Evolutionary conservation across 2,329 filamentous ascomycete species (phyloP), one percentile per base, ranked within the genome.

Genomic region (Teratosphaeria nubilosa): DNA sequence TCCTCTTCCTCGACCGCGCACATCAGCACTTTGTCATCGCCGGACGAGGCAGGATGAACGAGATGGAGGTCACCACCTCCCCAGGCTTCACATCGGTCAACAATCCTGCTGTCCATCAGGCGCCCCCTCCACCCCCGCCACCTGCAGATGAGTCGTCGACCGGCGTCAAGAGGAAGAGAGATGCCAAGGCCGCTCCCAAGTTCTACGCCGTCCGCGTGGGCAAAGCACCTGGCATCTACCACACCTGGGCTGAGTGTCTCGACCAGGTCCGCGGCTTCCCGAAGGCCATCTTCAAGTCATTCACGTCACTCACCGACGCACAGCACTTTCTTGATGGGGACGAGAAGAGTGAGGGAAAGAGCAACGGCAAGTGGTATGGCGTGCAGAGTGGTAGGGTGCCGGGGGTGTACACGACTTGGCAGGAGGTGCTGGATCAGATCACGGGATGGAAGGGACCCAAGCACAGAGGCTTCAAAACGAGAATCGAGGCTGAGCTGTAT

Each of bases 401-500:
- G 0, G 83, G 83, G 1, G 82, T 86, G 20, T 86, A 86, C 69
- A 81, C 78, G 4, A 80, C 81, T 56, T 86, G 91, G 90, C 73
- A 80, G 13, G 82, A 85, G 50, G 89, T 87, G 11, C 79, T 86
- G 60, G 78, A 84, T 62, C 87, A 92, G 63, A 89, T 94, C 60
- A 82, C 79, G 31, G 89, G 87, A 3, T 86, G 85, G 68, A 86
- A 86, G 65, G 85, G 84, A 5, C 82, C 82, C 10, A 82, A 80
- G 60, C 82, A 78, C 58, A 75, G 76, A 64, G 69, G 68, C 13
- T 81, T 80, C 61, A 66, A 73, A 31, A 78, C 75, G 10, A 66
- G 68, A 24, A 78, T 77, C 57, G 90, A 95, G 71, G 92, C 92
- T 0, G 84, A 92, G 68, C 82, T 82, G 22, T 96, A 88, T 70